Conservation (phyloP, 2,329 filamentous ascomycete genomes). For the Xylaria sp. region DNA sequence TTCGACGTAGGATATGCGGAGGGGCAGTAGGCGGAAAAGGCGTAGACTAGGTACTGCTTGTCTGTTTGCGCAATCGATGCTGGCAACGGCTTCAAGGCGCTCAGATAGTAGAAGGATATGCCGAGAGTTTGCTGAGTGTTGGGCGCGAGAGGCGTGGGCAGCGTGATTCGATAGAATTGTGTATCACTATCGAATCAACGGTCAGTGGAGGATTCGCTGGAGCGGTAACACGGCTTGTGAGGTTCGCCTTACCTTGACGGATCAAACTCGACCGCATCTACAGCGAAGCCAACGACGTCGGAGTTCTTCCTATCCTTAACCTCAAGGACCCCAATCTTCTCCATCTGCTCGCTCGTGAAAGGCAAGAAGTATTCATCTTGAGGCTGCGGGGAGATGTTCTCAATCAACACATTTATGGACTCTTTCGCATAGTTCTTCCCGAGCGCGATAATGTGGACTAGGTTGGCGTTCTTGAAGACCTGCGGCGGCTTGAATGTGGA, state of each 20-base stretch:
- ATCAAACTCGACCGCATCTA: conserved; percentile 71
- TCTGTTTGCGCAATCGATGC: conserved; percentile 82
- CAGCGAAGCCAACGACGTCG: conserved; percentile 68
- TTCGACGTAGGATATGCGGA: conserved; percentile 86
- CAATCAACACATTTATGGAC: conserved; percentile 89
- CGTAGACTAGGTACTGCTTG: conserved; percentile 83
- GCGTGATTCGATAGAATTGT: conserved; percentile 83
- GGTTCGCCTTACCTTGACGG: conserved; percentile 55
- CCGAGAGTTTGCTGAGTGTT: conserved; percentile 82
- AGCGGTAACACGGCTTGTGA: not conserved
- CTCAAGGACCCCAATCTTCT: conserved; percentile 82
- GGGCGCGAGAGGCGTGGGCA: conserved; percentile 76
- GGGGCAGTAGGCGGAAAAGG: conserved; percentile 82
- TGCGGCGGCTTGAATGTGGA: conserved; percentile 81
- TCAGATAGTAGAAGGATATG: conserved; percentile 83
- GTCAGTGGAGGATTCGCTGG: conserved; percentile 33
- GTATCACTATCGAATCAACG: conserved; percentile 56
- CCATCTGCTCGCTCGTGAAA: conserved; percentile 77
- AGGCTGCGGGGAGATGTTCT: conserved; percentile 79
- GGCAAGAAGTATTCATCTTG: conserved; percentile 92
- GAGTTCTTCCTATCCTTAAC: conserved; percentile 89
- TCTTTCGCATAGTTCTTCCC: conserved; percentile 93
- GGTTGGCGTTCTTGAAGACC: conserved; percentile 91
- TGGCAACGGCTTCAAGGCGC: conserved; percentile 80
- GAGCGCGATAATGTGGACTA: conserved; percentile 87